These are phyloP conservation scores for Hebeloma cylindrosporum DNA, from an alignment of 768 basidiomycete species.

Conservation along the genomic window DNA sequence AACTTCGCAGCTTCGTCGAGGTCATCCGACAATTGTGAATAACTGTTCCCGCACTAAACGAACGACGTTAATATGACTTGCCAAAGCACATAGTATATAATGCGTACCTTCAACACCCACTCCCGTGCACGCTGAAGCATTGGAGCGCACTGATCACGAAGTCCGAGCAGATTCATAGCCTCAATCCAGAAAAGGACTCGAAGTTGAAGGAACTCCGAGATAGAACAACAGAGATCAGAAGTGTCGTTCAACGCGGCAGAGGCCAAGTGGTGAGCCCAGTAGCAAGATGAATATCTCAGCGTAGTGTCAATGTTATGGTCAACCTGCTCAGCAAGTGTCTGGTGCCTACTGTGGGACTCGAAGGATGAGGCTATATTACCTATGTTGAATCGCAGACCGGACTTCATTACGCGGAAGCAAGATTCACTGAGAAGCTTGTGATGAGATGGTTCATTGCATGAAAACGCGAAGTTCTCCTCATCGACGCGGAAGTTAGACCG, in stretches of 20 bases:
- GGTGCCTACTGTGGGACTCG: slow-evolving; percentile 15
- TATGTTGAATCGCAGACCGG: slow-evolving; percentile 21
- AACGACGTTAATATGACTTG: background rate
- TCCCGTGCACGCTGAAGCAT: slow-evolving; percentile 17
- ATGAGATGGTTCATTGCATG: background rate
- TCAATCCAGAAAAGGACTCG: slow-evolving; percentile 28
- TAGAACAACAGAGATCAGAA: background rate
- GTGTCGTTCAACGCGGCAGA: background rate
- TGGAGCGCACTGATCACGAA: slow-evolving; percentile 9
- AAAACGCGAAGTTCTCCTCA: background rate
- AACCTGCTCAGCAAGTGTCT: background rate
- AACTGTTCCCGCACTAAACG: background rate
- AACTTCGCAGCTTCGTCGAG: too few relatives aligned
- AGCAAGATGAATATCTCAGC: slow-evolving; percentile 11
- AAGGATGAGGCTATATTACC: slow-evolving; percentile 19
- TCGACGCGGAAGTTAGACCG: slow-evolving; percentile 5
- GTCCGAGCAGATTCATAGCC: slow-evolving; percentile 26
- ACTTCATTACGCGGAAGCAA: slow-evolving; percentile 23
- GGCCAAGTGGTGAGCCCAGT: slow-evolving; percentile 16
- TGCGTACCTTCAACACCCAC: slow-evolving; percentile 7
- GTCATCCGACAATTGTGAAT: background rate
- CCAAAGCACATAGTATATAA: background rate
- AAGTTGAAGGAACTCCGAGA: slow-evolving; percentile 18
- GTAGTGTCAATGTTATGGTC: slow-evolving; percentile 12
- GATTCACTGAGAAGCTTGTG: slow-evolving; percentile 8